phyloP scores from a whole-genome alignment of 2,329 filamentous ascomycete genomes.

The Ustulina deusta region DNA sequence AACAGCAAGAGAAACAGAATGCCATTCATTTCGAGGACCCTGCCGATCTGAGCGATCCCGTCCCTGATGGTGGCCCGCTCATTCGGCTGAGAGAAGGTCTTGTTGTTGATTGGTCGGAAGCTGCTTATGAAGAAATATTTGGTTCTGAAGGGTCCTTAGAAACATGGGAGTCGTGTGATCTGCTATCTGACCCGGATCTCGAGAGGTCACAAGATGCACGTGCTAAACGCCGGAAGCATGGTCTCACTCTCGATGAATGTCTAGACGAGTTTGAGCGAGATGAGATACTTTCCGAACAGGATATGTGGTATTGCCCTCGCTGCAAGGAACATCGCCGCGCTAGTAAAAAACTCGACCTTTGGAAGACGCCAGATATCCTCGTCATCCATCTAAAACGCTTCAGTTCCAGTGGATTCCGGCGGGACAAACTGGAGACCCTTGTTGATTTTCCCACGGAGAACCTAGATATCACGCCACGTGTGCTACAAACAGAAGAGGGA shows the following conservation, averaged over 20 bases:
- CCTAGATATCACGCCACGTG: slow-evolving; percentile 82
- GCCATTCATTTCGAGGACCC: slow-evolving; percentile 42
- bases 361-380: slow-evolving; percentile 95
- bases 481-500: slow-evolving; percentile 82
- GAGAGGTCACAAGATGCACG: slow-evolving; percentile 72
- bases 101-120: slow-evolving; percentile 84
- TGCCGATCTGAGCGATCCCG: slow-evolving; percentile 52
- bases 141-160: slow-evolving; percentile 65
- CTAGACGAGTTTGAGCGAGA: slow-evolving; percentile 94
- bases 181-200: slow-evolving; percentile 72
- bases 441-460: slow-evolving; percentile 93
- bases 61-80: slow-evolving; percentile 68
- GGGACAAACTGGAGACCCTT: slow-evolving; percentile 90
- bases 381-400: slow-evolving; percentile 97
- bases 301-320: slow-evolving; percentile 96
- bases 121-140: slow-evolving; percentile 80
- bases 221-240: slow-evolving; percentile 74
- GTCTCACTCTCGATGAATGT: slow-evolving; percentile 89
- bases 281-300: slow-evolving; percentile 92
- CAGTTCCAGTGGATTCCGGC: slow-evolving; percentile 81
- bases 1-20: slow-evolving; percentile 45
- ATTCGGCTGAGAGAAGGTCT: slow-evolving; percentile 86
- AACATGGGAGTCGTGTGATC: slow-evolving; percentile 67
- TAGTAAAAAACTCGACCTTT: slow-evolving; percentile 96
- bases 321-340: slow-evolving; percentile 95